Conservation (phyloP, 805 yeast species). For the Starmerella gropengiesseri region DNA sequence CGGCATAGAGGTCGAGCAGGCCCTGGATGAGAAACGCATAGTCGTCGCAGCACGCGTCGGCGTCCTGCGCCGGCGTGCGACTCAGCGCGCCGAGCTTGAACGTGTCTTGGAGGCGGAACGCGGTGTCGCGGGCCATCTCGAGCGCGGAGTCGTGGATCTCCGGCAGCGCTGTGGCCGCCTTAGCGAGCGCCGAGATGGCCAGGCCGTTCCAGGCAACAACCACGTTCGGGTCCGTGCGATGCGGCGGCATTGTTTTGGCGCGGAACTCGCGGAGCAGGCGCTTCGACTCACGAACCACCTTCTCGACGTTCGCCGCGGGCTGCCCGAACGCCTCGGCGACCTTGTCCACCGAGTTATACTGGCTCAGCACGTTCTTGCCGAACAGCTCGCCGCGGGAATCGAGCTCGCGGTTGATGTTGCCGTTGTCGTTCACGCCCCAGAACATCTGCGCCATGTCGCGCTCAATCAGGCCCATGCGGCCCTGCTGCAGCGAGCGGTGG, state of each 20-base stretch:
- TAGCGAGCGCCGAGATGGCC: conserved; percentile 31
- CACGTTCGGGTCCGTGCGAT: background rate
- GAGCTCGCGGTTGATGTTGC: conserved; percentile 30
- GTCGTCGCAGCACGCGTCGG: conserved; percentile 27
- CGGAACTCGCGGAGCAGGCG: conserved; percentile 24
- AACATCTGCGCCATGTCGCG: conserved; percentile 30
- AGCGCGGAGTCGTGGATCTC: conserved; percentile 1
- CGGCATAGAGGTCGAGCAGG: conserved; percentile 30
- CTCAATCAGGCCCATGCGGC: conserved; percentile 22
- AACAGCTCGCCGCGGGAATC: conserved; percentile 28
- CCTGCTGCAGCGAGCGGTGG: conserved; percentile 23
- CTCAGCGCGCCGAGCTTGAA: background rate
- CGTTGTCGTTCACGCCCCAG: conserved; percentile 31
- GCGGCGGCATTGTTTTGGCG: conserved; percentile 23
- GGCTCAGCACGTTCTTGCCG: conserved; percentile 29
- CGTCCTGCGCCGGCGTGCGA: background rate
- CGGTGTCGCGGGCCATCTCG: conserved; percentile 1
- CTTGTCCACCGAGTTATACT: conserved; percentile 21
- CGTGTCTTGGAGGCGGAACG: background rate
- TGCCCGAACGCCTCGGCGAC: conserved; percentile 30
- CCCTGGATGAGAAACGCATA: conserved; percentile 31
- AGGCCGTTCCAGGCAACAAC: conserved; percentile 6
- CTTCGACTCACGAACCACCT: conserved; percentile 24
- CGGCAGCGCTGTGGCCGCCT: conserved; percentile 6
- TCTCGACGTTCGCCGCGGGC: conserved; percentile 19